These are phyloP conservation scores for Curvularia eragrostidis DNA, from an alignment of 2,329 filamentous ascomycete genomes.

Conservation along the genomic window DNA sequence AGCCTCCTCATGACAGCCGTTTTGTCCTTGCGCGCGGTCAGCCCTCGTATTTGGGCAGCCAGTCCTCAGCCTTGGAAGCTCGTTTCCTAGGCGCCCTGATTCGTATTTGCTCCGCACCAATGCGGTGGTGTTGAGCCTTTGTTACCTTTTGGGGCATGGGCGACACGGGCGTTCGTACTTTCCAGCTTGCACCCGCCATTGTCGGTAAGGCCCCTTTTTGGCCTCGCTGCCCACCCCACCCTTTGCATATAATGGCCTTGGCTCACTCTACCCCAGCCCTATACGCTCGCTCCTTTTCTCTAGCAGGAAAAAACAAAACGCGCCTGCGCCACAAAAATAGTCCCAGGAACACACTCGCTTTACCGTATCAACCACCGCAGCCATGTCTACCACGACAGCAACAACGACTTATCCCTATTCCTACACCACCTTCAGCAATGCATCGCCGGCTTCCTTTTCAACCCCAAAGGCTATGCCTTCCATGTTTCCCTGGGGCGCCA, in stretches of 20 bases:
- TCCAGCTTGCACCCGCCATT: background rate
- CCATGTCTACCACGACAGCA: slow-evolving; percentile 9
- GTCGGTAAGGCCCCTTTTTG: background rate
- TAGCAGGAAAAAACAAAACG: background rate
- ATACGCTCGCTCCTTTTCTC: background rate
- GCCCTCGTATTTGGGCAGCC: background rate
- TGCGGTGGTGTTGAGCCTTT: background rate
- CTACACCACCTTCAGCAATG: slow-evolving; percentile 24
- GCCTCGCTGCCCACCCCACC: background rate
- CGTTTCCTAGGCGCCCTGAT: background rate
- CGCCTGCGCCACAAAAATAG: background rate
- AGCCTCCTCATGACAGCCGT: background rate
- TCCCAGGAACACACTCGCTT: background rate
- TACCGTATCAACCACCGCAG: slow-evolving; percentile 4
- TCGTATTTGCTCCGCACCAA: background rate
- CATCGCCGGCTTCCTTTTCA: slow-evolving; percentile 16
- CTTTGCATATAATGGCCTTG: background rate
- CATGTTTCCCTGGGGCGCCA: slow-evolving; percentile 20
- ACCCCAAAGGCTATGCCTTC: slow-evolving; percentile 20
- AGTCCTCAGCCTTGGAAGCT: background rate
- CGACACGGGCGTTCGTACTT: background rate
- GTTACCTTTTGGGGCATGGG: background rate
- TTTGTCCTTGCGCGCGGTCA: background rate
- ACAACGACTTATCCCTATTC: slow-evolving; percentile 23
- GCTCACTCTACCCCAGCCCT: background rate